Conservation (phyloP, 176 grass and related monocot species). For the Rhynchospora pubera region DNA sequence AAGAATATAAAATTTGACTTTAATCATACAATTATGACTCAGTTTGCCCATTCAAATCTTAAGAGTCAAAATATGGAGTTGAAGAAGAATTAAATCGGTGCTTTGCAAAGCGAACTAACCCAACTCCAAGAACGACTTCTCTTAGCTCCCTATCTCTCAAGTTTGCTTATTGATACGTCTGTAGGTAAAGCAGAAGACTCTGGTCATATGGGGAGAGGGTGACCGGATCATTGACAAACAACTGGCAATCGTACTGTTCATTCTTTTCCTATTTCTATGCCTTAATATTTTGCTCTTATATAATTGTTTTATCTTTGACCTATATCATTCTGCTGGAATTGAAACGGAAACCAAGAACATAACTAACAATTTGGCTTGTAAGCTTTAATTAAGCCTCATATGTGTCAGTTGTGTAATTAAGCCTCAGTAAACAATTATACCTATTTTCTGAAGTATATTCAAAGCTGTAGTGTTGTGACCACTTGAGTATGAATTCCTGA, state of each 20-base stretch:
- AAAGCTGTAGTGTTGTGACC: background rate
- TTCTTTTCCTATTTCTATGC: background rate
- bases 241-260: constrained; percentile 58
- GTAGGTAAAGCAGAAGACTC: constrained; percentile 73
- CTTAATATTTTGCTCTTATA: background rate
- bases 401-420: background rate
- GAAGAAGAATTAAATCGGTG: background rate
- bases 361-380: background rate
- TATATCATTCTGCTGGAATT: background rate
- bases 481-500: background rate
- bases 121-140: background rate
- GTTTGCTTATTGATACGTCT: background rate
- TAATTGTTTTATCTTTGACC: background rate
- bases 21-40: background rate
- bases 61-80: background rate
- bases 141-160: background rate
- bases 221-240: constrained; percentile 70
- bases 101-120: background rate
- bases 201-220: constrained; percentile 85
- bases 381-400: background rate
- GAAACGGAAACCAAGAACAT: background rate
- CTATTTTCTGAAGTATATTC: too few species aligned
- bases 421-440: too few species aligned
- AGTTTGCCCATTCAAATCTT: background rate
- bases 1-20: background rate